Evolutionary conservation across 2,329 filamentous ascomycete species (phyloP).

Genomic region (Elsinoe australis): DNA sequence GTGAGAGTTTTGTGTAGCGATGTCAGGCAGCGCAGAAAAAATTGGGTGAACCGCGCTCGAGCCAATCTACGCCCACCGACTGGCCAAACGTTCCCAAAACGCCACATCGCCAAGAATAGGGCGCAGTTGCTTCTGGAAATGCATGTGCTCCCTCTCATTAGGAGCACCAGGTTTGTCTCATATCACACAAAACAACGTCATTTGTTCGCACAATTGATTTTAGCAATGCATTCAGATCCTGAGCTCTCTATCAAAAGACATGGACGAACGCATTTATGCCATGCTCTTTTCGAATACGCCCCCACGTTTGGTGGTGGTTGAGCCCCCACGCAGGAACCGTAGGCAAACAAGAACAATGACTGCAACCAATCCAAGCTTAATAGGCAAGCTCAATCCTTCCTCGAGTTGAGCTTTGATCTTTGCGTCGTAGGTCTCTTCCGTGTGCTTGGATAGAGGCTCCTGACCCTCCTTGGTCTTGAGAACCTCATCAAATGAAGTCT

Average conservation of each 20-base stretch:
- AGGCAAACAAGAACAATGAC: constrained; percentile 38
- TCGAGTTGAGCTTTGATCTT: constrained; percentile 19
- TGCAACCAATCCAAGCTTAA: constrained; percentile 41
- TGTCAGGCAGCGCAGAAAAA: background rate
- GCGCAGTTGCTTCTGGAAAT: too few species aligned
- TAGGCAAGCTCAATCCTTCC: constrained; percentile 35
- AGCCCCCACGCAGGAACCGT: constrained; percentile 34
- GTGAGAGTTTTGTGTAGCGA: background rate
- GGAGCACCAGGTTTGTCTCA: too few species aligned
- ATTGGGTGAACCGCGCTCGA: background rate
- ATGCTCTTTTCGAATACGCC: constrained; percentile 14
- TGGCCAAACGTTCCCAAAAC: too few species aligned
- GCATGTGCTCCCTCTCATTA: too few species aligned
- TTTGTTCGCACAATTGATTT: too few species aligned
- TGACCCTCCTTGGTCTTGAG: constrained; percentile 22
- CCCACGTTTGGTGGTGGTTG: constrained; percentile 5
- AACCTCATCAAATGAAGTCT: constrained; percentile 13
- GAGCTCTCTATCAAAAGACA: too few species aligned
- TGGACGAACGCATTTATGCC: too few species aligned
- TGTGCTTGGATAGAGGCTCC: constrained; percentile 19
- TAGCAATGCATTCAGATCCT: too few species aligned
- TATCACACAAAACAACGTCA: too few species aligned
- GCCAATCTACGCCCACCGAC: too few species aligned
- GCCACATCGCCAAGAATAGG: too few species aligned
- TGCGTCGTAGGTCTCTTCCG: constrained; percentile 21